Evolutionary conservation across 495 filamentous ascomycete genomes (phyloP), one percentile per base, ranked within the genome.

Genomic region (Lasiosphaeris hirsuta): DNA sequence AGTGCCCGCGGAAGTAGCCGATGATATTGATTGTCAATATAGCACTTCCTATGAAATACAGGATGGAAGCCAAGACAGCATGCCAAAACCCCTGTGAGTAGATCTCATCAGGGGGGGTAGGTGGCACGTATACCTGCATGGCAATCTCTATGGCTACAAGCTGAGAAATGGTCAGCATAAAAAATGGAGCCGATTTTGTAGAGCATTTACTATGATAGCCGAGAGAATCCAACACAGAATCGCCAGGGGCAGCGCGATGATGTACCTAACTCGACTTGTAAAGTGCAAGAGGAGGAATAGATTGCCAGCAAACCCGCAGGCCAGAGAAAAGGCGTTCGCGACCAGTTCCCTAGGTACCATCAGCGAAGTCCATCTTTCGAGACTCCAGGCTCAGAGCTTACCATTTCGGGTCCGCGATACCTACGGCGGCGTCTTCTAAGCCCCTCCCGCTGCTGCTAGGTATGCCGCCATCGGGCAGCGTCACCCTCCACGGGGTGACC

Each of bases 41-140:
- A 62, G 81, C 68, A 23, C 80, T 81, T 40, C 86, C 81, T 9
- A 88, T 59, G 10, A 88, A 72, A 62, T 92, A 92, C 8, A 90
- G 73, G 7, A 71, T 64, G 0, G 86, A 81, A 2, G 89, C 86
- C 36, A 90, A 82, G 15, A 92, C 77, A 7, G 85, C 88, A 69
- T 90, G 84, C 86, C 87, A 91, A 61, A 83, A 92, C 0, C 86
- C 87, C 66, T 91, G 85, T 0, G 87, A 87, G 66, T 86, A 92
- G 0, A 79, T 78, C 54, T 90, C 66, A 14, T 78, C 68, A 0
- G 84, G 82, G 8, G 77, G 67, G 9, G 75, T 63, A 2, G 89
- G 89, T 14, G 84, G 80, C 11, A 70, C 72, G 60, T 87, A 84
- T 10, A 83, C 68, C 45, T 84, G 65, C 76, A 88, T 83, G n/a